A percentile compares a stretch with the other conserved stretches of the same genome.
Conservation (phyloP, 345 rosid genomes). For the Eucalyptus tenuipes region DNA sequence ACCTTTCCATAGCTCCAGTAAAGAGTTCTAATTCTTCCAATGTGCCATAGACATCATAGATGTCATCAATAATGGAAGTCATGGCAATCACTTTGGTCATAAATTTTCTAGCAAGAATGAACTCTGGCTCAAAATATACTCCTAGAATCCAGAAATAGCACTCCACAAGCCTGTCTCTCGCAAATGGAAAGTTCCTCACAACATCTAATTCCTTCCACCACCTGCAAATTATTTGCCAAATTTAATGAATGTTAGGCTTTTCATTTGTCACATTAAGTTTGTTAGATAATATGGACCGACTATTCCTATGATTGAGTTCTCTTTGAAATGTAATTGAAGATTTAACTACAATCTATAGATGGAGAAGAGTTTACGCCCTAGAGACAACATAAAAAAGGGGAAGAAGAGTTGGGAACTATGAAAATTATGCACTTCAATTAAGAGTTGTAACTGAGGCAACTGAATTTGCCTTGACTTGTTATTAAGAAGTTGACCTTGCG, state of each 20-base stretch:
- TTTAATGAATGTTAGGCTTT: background rate
- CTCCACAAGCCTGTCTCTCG: constrained; percentile 5
- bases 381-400: background rate
- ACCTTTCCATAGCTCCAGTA: background rate
- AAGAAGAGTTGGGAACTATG: background rate
- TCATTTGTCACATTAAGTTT: background rate
- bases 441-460: background rate
- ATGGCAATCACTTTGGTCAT: background rate
- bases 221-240: background rate
- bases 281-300: background rate
- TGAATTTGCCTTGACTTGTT: background rate
- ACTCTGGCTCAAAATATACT: constrained; percentile 3
- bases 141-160: constrained; percentile 3
- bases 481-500: background rate
- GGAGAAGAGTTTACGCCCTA: background rate
- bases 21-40: constrained; percentile 4
- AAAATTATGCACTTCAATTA: background rate
- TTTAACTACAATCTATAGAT: background rate
- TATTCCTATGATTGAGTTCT: background rate
- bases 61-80: constrained; percentile 9
- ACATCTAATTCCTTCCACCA: constrained; percentile 14
- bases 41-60: constrained; percentile 8
- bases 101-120: background rate
- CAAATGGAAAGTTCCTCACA: background rate
- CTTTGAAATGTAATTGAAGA: background rate